Base-by-base conservation (phyloP, 768 basidiomycete genomes). In the Pholiota conissans region DNA sequence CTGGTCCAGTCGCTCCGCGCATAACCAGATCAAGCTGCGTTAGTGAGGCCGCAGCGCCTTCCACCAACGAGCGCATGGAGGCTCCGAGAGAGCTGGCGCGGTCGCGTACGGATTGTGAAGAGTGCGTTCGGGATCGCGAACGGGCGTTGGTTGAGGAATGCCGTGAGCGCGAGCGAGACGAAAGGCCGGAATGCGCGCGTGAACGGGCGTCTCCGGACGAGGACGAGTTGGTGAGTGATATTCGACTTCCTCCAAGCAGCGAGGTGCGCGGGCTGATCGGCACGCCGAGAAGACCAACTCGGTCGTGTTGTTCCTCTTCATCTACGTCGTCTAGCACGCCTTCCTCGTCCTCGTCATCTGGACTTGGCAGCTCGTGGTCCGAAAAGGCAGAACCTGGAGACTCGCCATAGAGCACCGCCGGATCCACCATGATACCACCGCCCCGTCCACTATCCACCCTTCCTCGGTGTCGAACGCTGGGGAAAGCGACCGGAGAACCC, bases 11-110 rank as follows among this genome's bases (percentile, higher is more conserved):
- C 34, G 59, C 67, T 28, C 66, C 64, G n/a, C 66, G 61, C 66
- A 67, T 67, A 18, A 64, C 82, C 11, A 83, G 75, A 29, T 86
- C 85, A 35, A 88, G 64, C 27, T 85, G 87, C 0, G 83, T 83
- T 34, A 81, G 75, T 7, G 85, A 86, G 0, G 86, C 86, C 3
- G 82, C 80, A 10, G 90, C 74, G 50, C 80, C 79, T 58, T 89
- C 86, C 57, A 91, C 82, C 55, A 91, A 65, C 3, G 83, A 83
- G n/a, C 90, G 80, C 37, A 84, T 80, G 32, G 74, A 72, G 32
- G 70, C 74, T 16, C 74, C 72, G 26, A 76, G 66, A n/a, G 82
- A 79, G n/a, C 72, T 77, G 0, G 78, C 76, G 46, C 76, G 76
- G 52, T 74, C 82, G 39, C 74, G 62, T 26, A 68, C 55, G 26